phyloP scores from a whole-genome alignment of 75 land plant genomes.

The Selaginella moellendorffii region DNA sequence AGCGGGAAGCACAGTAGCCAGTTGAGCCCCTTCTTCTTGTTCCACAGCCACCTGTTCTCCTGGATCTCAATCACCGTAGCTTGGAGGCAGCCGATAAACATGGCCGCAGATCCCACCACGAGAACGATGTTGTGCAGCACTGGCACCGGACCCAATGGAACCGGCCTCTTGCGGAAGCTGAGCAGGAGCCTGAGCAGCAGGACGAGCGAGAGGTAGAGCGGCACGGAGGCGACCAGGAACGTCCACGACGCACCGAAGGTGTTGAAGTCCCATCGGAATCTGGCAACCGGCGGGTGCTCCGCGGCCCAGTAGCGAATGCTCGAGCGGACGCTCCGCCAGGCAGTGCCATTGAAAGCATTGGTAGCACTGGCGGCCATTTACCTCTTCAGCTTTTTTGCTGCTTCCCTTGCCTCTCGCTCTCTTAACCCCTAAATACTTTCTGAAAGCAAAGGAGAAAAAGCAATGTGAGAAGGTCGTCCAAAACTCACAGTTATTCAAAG shows the following conservation, averaged over 20 bases:
- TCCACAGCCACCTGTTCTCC: constrained; percentile 62
- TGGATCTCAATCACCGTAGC: constrained; percentile 54
- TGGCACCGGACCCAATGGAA: constrained; percentile 62
- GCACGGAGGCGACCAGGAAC: constrained; percentile 28
- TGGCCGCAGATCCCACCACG: constrained; percentile 29
- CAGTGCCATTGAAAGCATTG: neutral
- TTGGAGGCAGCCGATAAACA: constrained; percentile 36
- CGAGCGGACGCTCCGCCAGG: no score
- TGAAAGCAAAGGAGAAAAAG: no score
- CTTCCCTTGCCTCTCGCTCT: no score
- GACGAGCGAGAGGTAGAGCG: constrained; percentile 28
- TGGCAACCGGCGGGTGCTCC: constrained; percentile 54
- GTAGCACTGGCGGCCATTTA: no score
- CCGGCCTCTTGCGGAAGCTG: constrained; percentile 21
- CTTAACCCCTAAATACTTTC: no score
- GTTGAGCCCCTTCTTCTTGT: constrained; percentile 24
- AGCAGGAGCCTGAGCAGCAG: constrained; percentile 21
- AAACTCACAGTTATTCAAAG: no score
- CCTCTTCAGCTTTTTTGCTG: no score
- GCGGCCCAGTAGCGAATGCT: constrained; percentile 24
- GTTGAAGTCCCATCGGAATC: constrained; percentile 48
- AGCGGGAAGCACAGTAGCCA: constrained; percentile 77
- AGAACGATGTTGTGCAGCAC: constrained; percentile 47
- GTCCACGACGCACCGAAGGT: constrained; percentile 29
- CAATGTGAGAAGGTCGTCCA: no score